Percentiles rank a stretch among this genome's conserved stretches.
phyloP scores from a whole-genome alignment of 352 stramenopile genomes.

The Pythium dissotocum region DNA sequence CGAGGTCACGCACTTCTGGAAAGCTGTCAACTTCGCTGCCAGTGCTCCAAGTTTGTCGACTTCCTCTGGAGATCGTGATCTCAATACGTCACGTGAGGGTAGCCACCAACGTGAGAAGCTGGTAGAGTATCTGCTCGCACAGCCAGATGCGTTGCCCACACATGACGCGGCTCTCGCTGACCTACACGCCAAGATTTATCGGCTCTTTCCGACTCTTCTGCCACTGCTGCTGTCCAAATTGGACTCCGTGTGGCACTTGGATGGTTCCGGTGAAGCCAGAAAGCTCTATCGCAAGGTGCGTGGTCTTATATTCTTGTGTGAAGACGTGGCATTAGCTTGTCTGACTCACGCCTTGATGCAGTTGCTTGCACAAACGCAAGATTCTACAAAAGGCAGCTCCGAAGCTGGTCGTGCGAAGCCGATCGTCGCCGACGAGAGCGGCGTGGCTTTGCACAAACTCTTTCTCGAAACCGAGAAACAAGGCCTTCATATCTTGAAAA shows the following conservation, averaged over 20 bases:
- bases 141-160: slow-evolving; percentile 39
- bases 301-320: no score
- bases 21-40: slow-evolving; percentile 48
- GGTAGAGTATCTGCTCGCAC: slow-evolving; percentile 37
- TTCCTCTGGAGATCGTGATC: background rate
- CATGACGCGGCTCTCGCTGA: slow-evolving; percentile 37
- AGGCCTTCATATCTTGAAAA: slow-evolving; percentile 40
- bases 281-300: slow-evolving; percentile 31
- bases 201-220: slow-evolving; percentile 37
- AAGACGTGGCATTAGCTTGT: background rate
- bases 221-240: slow-evolving; percentile 40
- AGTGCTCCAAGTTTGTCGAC: slow-evolving; percentile 2
- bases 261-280: slow-evolving; percentile 39
- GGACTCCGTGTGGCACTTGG: slow-evolving; percentile 37
- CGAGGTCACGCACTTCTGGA: slow-evolving; percentile 43
- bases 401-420: background rate
- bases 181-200: slow-evolving; percentile 43
- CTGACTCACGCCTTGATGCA: background rate
- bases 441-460: slow-evolving; percentile 41
- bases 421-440: slow-evolving; percentile 31
- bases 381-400: background rate
- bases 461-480: slow-evolving; percentile 39
- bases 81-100: slow-evolving; percentile 2
- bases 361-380: background rate
- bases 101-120: slow-evolving; percentile 34